These are phyloP conservation scores for Auricularia sp. DNA, from an alignment of 768 basidiomycete genomes.

Conservation along the genomic window DNA sequence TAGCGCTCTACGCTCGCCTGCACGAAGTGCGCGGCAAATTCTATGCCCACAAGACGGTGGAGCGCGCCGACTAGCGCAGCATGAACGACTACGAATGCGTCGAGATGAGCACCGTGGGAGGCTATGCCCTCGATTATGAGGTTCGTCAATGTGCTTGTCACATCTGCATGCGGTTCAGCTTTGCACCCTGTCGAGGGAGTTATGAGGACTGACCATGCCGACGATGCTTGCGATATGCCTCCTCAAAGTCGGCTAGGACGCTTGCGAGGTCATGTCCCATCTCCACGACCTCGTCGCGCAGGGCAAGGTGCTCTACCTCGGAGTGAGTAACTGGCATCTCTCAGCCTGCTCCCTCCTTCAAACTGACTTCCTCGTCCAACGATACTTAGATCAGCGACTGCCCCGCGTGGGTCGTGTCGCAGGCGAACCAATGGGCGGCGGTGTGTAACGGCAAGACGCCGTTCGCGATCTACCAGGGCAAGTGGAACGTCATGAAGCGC, in stretches of 20 bases:
- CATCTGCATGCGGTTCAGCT: constrained; percentile 39
- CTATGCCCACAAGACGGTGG: constrained; percentile 72
- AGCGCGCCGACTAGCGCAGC: constrained; percentile 77
- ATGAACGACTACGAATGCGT: constrained; percentile 83
- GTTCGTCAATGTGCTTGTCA: constrained; percentile 66
- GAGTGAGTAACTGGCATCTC: constrained; percentile 1
- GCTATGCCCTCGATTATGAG: constrained; percentile 74
- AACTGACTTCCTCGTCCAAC: no score
- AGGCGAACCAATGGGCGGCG: no score
- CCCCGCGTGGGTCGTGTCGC: no score
- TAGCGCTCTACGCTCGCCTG: constrained; percentile 48
- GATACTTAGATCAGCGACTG: no score
- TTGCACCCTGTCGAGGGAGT: neutral
- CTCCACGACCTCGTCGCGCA: constrained; percentile 33
- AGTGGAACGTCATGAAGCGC: constrained; percentile 27
- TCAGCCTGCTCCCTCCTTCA: no score
- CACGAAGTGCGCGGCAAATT: constrained; percentile 82
- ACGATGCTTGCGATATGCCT: no score
- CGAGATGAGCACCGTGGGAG: constrained; percentile 68
- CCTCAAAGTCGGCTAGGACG: no score
- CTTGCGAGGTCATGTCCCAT: constrained; percentile 34
- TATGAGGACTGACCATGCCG: neutral
- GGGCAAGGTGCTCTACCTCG: constrained; percentile 38
- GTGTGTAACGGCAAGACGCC: constrained; percentile 7
- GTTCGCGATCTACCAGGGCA: constrained; percentile 26